Percentiles rank a stretch among this genome's conserved stretches.
These are phyloP conservation scores for Schizopora paradoxa DNA, from an alignment of 1,284 basidiomycete species.

Conservation along the genomic window DNA sequence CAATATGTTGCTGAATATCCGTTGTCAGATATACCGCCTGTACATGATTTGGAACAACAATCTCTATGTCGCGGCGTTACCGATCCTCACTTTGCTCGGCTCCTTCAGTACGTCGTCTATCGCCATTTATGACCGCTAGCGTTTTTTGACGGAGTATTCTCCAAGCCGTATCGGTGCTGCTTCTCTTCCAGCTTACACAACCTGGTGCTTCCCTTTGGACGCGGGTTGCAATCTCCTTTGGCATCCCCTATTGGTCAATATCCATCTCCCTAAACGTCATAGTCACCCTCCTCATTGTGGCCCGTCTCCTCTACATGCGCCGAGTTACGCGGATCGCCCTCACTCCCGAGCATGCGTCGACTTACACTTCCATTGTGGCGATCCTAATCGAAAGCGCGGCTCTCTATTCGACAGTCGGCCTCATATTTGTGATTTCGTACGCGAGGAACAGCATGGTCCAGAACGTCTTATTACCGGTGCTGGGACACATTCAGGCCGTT, in stretches of 20 bases:
- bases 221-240: constrained; percentile 2
- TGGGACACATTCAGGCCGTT: not conserved
- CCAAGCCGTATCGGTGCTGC: constrained; percentile 3
- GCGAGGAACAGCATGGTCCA: not conserved
- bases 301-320: constrained; percentile 4
- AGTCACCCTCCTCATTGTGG: constrained; percentile 6
- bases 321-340: not conserved
- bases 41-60: constrained; percentile 1
- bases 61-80: constrained; percentile 1
- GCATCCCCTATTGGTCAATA: constrained; percentile 7
- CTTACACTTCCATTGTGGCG: constrained; percentile 1
- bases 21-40: constrained; percentile 11
- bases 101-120: constrained; percentile 9
- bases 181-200: constrained; percentile 4
- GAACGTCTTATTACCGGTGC: not conserved
- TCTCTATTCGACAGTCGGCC: not conserved
- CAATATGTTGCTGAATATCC: too few relatives aligned
- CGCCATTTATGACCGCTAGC: too few relatives aligned
- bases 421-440: constrained; percentile 4
- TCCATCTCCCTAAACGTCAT: constrained; percentile 7
- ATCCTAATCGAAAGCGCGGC: constrained; percentile 10
- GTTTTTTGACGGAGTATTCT: too few relatives aligned
- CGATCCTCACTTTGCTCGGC: not conserved
- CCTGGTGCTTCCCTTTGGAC: not conserved
- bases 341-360: not conserved